Base-by-base conservation (phyloP, 1,139 yeast species). In the Scheffersomyces cryptocercus region DNA sequence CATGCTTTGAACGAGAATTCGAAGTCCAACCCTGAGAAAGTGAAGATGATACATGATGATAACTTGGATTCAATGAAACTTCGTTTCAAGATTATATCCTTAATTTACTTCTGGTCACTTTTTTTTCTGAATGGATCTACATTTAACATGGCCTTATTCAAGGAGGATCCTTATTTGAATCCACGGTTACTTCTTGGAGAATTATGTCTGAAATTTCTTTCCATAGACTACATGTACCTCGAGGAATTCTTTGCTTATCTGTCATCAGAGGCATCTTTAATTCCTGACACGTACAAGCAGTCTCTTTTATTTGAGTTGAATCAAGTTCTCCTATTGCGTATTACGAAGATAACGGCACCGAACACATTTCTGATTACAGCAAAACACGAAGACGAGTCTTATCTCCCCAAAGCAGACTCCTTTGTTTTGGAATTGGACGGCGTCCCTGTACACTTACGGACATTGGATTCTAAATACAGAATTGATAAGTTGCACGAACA, bases 11-110 rank as follows among this genome's bases (percentile, higher is more conserved):
- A 40, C 26, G 50, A 50, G 10, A 45, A 42, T 5, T 45, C 29
- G 31, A 44, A 36, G 42, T 45, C 15, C n/a, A 34, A 29, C 15
- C 26, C 28, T 11, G 41, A 38, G 11, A 45, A 45, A 5, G 35
- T 20, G 20, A 10, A 10, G 2, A 14, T 14, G 7, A 9, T 15
- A 20, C 52, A 35, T 39, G 47, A 50, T 37, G 70, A 66, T 43
- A 65, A 61, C 42, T 37, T 54, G 44, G 61, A 59, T 35, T 65
- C 72, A 2, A 64, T 68, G 65, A 36, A 35, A 9, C 47, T 65
- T 5, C 55, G 77, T 14, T 59, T 54, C 38, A 60, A 58, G 37
- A 55, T 66, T 16, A 34, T 59, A 1, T 33, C 47, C 15, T 43
- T 58, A 12, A 52, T 60, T 0, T 67, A 59, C 50, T 55, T 56